phyloP scores from a whole-genome alignment of 768 basidiomycete species.

The Termitomyces titanicus region DNA sequence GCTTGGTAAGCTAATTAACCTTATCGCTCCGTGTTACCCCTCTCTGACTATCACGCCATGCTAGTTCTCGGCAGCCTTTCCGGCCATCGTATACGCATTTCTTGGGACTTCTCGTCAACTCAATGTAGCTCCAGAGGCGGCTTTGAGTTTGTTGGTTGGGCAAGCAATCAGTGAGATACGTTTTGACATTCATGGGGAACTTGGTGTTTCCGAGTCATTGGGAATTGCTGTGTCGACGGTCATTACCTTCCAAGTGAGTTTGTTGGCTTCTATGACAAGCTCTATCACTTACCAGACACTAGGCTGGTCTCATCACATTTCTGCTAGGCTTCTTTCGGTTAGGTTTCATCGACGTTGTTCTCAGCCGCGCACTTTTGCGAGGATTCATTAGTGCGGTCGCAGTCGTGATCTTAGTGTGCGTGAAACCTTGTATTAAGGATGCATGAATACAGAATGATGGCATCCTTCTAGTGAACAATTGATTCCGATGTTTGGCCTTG shows the following conservation, averaged over 20 bases:
- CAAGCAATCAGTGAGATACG: constrained; percentile 77
- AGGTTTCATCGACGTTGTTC: constrained; percentile 91
- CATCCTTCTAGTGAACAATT: constrained; percentile 63
- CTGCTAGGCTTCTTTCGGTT: constrained; percentile 83
- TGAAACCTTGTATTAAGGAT: constrained; percentile 4
- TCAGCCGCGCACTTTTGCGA: constrained; percentile 82
- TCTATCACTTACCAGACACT: constrained; percentile 1
- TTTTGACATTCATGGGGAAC: constrained; percentile 40
- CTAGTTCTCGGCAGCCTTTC: constrained; percentile 82
- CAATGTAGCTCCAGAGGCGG: constrained; percentile 86
- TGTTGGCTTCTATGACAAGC: not conserved
- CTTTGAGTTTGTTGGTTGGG: constrained; percentile 82
- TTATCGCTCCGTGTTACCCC: not conserved
- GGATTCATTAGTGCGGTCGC: constrained; percentile 88
- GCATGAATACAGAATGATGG: not conserved
- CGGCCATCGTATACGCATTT: constrained; percentile 86
- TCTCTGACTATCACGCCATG: not conserved
- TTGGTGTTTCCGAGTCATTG: constrained; percentile 41
- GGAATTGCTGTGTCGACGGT: constrained; percentile 73
- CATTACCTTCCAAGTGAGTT: constrained; percentile 75
- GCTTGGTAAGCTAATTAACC: constrained; percentile 55
- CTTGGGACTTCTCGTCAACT: constrained; percentile 82
- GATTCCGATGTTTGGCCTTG: constrained; percentile 87
- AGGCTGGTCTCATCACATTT: constrained; percentile 86
- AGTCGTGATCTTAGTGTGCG: constrained; percentile 80